Percentiles rank a stretch among this genome's conserved stretches.
Evolutionary conservation across 805 yeast species (phyloP).

Genomic region (Naumovozyma baii): DNA sequence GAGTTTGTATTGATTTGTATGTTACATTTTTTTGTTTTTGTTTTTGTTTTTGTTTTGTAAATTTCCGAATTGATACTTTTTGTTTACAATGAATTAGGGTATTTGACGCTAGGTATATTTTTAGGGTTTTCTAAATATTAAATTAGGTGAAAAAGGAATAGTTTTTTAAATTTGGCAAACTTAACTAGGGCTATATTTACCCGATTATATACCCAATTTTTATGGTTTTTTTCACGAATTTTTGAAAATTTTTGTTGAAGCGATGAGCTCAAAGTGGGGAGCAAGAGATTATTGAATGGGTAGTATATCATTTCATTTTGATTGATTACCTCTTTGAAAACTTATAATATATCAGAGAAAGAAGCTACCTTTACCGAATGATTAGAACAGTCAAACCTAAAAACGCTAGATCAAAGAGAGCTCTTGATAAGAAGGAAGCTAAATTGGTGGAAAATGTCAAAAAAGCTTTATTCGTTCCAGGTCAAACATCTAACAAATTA

Average conservation of each 20-base stretch:
- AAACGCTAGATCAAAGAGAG: constrained; percentile 92
- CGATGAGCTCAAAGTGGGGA: neutral
- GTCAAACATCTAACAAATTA: constrained; percentile 65
- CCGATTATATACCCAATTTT: neutral
- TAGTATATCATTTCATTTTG: no score
- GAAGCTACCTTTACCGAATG: no score
- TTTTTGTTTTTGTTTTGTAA: neutral
- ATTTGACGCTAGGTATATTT: no score
- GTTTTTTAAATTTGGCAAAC: no score
- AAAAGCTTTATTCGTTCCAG: constrained; percentile 85
- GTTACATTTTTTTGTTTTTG: neutral
- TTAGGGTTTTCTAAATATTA: no score
- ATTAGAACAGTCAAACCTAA: constrained; percentile 64
- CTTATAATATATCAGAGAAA: no score
- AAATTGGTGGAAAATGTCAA: constrained; percentile 84
- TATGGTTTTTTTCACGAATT: no score
- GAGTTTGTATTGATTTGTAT: neutral
- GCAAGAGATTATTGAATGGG: neutral
- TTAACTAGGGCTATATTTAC: neutral
- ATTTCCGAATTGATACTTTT: no score
- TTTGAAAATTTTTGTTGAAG: neutral
- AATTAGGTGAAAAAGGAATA: no score
- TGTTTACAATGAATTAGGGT: neutral
- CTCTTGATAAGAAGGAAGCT: constrained; percentile 78
- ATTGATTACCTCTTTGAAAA: no score